Base-by-base conservation (phyloP, 768 basidiomycete species). In the Trichaptum fuscoviolaceum region DNA sequence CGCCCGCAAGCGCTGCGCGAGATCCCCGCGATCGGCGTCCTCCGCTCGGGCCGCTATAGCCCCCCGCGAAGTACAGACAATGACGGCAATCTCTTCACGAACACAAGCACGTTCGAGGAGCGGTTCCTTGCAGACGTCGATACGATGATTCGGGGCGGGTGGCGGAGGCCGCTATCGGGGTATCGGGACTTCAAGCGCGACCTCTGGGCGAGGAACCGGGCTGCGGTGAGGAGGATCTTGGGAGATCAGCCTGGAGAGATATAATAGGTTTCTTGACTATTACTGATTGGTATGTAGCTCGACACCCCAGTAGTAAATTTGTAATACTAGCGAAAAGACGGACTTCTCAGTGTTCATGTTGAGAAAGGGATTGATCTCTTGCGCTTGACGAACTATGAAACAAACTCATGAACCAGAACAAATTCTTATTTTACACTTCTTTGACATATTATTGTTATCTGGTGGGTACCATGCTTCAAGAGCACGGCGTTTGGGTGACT, bases 1-100 rank as follows among this genome's bases (percentile, higher is more conserved):
- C 76, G 80, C 6, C 80, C 81, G 24, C 72, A 78, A 0, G 80
- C 76, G 12, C 75, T 82, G 72, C 73, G 76, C 7, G 80, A 81
- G 67, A 73, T 81, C n/a, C 74, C 73, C 12, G 79, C 78, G 2
- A 57, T 81, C 65, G 75, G 75, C 65, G 75, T 77, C 7, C 73
- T 82, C 24, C 78, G 80, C 8, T 74, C 71, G 0, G 71, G 77
- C 20, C 42, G 20, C 20, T 52, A 52, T 12, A 52, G 42, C 42
- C 42, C 42, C 20, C 20, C 42, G 3, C 12, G 15, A 2, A 52
- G 42, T 15, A 52, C 12, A 5, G 42, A 5, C 20, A 52, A 20
- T 20, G 42, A 52, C 3, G 20, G 3, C 20, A 2, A 15, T 12
- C 20, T 52, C 3, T 52, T 52, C 42, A 20, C 42, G 20, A 52